phyloP scores from a whole-genome alignment of 2,329 filamentous ascomycete species.

The Botrytis fragariae region DNA sequence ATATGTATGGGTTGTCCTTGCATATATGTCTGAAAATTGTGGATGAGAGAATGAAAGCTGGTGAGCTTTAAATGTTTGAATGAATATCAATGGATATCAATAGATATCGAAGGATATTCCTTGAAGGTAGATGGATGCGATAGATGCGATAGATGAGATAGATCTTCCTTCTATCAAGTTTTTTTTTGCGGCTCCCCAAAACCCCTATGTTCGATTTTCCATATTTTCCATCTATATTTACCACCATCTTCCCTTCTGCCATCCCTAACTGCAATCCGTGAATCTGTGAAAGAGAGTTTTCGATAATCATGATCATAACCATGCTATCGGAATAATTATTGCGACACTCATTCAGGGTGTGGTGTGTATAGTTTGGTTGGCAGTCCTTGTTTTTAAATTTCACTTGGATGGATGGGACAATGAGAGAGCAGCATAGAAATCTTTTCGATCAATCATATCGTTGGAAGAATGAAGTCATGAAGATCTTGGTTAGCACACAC shows the following conservation, averaged over 20 bases:
- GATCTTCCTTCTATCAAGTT: background rate
- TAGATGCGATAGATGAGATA: background rate
- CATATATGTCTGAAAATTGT: background rate
- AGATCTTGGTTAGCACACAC: background rate
- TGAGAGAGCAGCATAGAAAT: background rate
- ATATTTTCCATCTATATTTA: background rate
- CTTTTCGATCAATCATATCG: background rate
- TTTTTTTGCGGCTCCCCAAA: background rate
- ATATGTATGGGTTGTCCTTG: slow-evolving; percentile 5
- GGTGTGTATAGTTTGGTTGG: background rate
- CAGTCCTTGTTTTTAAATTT: background rate
- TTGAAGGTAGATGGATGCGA: background rate
- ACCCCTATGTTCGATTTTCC: background rate
- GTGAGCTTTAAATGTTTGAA: background rate
- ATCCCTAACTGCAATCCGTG: background rate
- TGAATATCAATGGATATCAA: background rate
- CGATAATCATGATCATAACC: background rate
- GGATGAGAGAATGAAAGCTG: background rate
- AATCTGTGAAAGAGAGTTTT: background rate
- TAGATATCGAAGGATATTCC: background rate
- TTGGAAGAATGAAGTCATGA: background rate
- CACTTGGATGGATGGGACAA: background rate
- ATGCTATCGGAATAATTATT: slow-evolving; percentile 1
- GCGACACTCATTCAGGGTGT: background rate
- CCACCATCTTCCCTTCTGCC: background rate